Evolutionary conservation across 192 early-diverging fungal species (phyloP).

Genomic region (Rhizophlyctis rosea): DNA sequence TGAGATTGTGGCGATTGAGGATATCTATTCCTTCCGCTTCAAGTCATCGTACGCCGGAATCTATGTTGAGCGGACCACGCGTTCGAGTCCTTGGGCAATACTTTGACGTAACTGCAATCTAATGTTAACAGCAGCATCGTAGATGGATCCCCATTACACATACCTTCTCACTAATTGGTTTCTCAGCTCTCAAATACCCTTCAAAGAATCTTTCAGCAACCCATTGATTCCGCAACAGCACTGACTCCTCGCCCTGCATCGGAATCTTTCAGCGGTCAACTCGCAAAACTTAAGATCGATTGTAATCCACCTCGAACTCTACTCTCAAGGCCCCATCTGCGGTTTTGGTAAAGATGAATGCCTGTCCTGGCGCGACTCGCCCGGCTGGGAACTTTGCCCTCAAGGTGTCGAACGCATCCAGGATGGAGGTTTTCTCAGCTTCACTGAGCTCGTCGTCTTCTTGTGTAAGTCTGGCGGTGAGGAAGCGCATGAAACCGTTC

Average conservation of each 20-base stretch:
- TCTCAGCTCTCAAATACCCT: conserved; percentile 33
- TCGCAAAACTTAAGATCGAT: too few relatives aligned
- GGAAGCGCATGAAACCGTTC: conserved; percentile 44
- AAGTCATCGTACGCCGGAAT: too few relatives aligned
- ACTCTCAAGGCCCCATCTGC: conserved; percentile 22
- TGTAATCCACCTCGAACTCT: conserved; percentile 25
- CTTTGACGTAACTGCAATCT: background rate
- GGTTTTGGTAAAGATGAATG: conserved; percentile 30
- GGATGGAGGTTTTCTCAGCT: conserved; percentile 6
- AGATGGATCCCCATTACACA: background rate
- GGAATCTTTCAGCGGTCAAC: too few relatives aligned
- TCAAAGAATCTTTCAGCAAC: conserved; percentile 34
- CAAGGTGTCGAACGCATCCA: conserved; percentile 24
- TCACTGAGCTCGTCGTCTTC: conserved; percentile 14
- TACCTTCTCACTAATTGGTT: conserved; percentile 29
- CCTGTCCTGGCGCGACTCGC: conserved; percentile 11
- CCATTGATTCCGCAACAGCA: conserved; percentile 22
- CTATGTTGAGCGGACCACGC: too few relatives aligned
- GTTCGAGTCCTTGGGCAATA: background rate
- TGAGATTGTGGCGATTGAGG: too few relatives aligned
- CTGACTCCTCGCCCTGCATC: conserved; percentile 20
- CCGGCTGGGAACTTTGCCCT: conserved; percentile 30
- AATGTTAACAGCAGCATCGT: background rate
- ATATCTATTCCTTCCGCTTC: too few relatives aligned
- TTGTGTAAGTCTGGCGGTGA: conserved; percentile 20